Evolutionary conservation across 352 stramenopile species (phyloP).

Genomic region (Phytophthora colocasiae): DNA sequence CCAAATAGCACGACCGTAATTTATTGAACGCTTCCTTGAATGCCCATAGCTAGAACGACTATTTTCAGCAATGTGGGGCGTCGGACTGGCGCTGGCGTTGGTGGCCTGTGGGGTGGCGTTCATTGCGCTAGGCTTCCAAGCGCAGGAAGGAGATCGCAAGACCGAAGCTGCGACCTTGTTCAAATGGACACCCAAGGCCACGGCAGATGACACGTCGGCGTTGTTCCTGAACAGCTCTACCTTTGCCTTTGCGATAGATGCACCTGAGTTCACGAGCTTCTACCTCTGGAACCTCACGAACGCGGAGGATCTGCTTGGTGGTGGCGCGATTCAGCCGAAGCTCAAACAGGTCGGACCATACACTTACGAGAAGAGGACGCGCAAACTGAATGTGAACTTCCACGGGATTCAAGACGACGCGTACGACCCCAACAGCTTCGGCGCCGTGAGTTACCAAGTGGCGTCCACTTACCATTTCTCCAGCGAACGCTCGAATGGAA

Average conservation of each 20-base stretch:
- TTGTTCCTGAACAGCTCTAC: conserved; percentile 36
- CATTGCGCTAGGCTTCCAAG: conserved; percentile 35
- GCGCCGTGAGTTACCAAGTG: conserved; percentile 62
- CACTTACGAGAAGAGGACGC: conserved; percentile 66
- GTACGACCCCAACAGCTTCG: conserved; percentile 29
- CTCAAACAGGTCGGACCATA: conserved; percentile 72
- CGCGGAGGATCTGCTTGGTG: conserved; percentile 37
- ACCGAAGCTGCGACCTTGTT: conserved; percentile 20
- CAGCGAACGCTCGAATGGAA: conserved; percentile 64
- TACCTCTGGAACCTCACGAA: conserved; percentile 85
- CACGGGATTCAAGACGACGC: conserved; percentile 34
- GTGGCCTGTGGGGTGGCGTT: conserved; percentile 30
- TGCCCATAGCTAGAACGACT: too few species aligned
- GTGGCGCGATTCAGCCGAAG: conserved; percentile 21
- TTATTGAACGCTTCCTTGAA: conserved; percentile 13
- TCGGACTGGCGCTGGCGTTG: conserved; percentile 29
- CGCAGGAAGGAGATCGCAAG: conserved; percentile 13
- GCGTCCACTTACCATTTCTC: conserved; percentile 53
- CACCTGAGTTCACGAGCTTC: conserved; percentile 58
- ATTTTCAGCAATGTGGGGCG: conserved; percentile 21
- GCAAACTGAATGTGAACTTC: conserved; percentile 63
- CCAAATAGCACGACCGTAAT: conserved; percentile 27
- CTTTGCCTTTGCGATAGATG: conserved; percentile 60
- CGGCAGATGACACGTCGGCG: conserved; percentile 2
- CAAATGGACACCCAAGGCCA: conserved; percentile 24